Evolutionary conservation across 177 flowering plant species (phyloP), one percentile per base, ranked within the genome.

Genomic region (Vitis hybrid): DNA sequence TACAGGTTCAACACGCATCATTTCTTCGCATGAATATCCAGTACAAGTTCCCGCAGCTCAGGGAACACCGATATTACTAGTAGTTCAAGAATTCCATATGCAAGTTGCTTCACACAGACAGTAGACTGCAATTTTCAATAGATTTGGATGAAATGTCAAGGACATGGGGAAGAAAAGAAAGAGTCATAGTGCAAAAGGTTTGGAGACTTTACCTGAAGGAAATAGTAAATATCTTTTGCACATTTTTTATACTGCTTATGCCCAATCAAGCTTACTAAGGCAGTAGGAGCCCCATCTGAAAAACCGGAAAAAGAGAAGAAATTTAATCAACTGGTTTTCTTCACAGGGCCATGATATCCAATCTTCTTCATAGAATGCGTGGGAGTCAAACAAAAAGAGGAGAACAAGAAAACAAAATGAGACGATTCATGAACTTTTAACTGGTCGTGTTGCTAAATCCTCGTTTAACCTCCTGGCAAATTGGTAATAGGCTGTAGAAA

Each of bases 261-360:
- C 75, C 99, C 99, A 59, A 93, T 83, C 85, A 96, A 85, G 81
- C 97, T 87, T 48, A 96, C 97, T 66, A 96, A 82, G 49, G 99
- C 69, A 4, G 95, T 64, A 64, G 99, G 99, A 70, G 93, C 93
- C 58, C 97, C 98, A 77, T 85, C 99, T 96, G 83, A 55, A 79
- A 35, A 58, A 48, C 30, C 35, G 40, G 13, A 18, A 11, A 67
- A 62, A 40, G 1, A 64, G 21, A 4, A 27, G 11, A 48, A 62
- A 48, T 18, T 12, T 16, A 54, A 3, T 54, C 7, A 2, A 66
- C 3, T 6, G 35, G 11, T 40, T 10, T 62, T 5, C 12, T 46
- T 16, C 4, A 62, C 11, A 50, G 64, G 16, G 56, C 16, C 56
- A 27, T 21, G 48, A 14, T 9, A 59, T 15, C 27, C 27, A 59